Conservation (phyloP, 148 eudicot species). For the Linanthus parryae region DNA sequence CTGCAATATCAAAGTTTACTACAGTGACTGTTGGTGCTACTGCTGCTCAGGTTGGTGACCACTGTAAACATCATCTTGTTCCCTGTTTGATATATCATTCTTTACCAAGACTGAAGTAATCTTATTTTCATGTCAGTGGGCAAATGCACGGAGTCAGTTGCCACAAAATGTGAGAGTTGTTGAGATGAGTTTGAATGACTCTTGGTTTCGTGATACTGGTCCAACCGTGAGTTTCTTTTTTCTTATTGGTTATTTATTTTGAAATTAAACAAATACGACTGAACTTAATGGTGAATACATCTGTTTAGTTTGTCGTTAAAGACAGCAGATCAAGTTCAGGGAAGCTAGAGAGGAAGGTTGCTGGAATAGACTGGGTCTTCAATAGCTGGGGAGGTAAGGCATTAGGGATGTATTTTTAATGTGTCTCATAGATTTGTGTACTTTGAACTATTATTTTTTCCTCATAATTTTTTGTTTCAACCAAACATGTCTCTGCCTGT, state of each 20-base stretch:
- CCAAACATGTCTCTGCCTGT: background rate
- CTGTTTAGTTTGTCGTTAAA: constrained; percentile 59
- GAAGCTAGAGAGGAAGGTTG: constrained; percentile 26
- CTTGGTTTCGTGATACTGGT: constrained; percentile 94
- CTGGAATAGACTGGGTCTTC: constrained; percentile 94
- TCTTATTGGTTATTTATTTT: background rate
- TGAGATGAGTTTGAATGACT: constrained; percentile 95
- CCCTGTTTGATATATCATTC: background rate
- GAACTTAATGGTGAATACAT: constrained; percentile 4
- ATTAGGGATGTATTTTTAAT: background rate
- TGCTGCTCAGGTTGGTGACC: constrained; percentile 76
- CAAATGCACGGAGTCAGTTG: constrained; percentile 64
- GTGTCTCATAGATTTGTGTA: background rate
- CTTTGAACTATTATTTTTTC: no score
- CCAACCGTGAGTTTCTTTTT: constrained; percentile 66
- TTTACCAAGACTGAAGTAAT: constrained; percentile 8
- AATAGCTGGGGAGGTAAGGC: constrained; percentile 92
- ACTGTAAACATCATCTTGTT: no score
- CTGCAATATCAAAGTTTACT: constrained; percentile 83
- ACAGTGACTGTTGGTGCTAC: constrained; percentile 90
- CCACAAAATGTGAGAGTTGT: constrained; percentile 70
- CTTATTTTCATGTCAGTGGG: constrained; percentile 45
- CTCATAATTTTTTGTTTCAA: no score
- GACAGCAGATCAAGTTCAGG: constrained; percentile 27
- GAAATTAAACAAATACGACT: background rate